These are phyloP conservation scores for Aureobasidium namibiae DNA, from an alignment of 2,329 filamentous ascomycete species.

Conservation along the genomic window DNA sequence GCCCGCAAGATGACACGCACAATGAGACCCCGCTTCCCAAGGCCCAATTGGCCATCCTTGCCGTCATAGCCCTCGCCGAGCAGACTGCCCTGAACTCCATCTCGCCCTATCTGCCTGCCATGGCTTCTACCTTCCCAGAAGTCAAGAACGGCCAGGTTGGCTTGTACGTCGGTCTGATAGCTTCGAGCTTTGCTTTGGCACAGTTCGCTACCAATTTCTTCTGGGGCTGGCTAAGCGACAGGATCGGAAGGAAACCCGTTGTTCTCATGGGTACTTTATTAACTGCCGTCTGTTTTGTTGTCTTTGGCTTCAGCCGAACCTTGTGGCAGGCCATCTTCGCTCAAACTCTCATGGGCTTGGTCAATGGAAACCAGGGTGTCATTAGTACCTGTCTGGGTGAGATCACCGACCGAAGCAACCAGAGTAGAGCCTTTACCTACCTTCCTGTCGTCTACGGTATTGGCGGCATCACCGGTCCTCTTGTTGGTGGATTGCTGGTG, in stretches of 20 bases:
- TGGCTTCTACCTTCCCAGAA: slow-evolving; percentile 79
- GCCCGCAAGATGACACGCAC: slow-evolving; percentile 27
- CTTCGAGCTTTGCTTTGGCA: slow-evolving; percentile 83
- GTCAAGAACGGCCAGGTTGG: slow-evolving; percentile 65
- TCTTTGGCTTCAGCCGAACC: slow-evolving; percentile 77
- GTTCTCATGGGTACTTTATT: slow-evolving; percentile 75
- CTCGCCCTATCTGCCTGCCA: slow-evolving; percentile 85
- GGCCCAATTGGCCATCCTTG: slow-evolving; percentile 74
- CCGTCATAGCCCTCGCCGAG: slow-evolving; percentile 81
- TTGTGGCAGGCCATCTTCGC: slow-evolving; percentile 80
- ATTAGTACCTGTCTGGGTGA: slow-evolving; percentile 92
- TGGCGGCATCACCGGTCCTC: slow-evolving; percentile 84
- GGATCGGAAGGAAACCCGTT: slow-evolving; percentile 72
- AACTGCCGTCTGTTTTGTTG: slow-evolving; percentile 70
- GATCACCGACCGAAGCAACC: slow-evolving; percentile 89
- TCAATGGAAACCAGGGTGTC: slow-evolving; percentile 92
- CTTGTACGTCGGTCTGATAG: slow-evolving; percentile 82
- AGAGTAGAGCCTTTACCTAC: slow-evolving; percentile 88
- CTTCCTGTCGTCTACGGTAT: slow-evolving; percentile 93
- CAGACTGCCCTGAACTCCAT: slow-evolving; percentile 97
- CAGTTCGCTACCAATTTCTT: slow-evolving; percentile 89
- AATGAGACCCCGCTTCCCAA: slow-evolving; percentile 69
- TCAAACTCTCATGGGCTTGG: slow-evolving; percentile 81
- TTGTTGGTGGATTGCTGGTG: slow-evolving; percentile 80
- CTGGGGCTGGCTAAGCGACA: slow-evolving; percentile 79